A percentile compares a stretch with the other conserved stretches of the same genome.
Conservation (phyloP, 352 stramenopile species). For the Phytophthora brassicae region DNA sequence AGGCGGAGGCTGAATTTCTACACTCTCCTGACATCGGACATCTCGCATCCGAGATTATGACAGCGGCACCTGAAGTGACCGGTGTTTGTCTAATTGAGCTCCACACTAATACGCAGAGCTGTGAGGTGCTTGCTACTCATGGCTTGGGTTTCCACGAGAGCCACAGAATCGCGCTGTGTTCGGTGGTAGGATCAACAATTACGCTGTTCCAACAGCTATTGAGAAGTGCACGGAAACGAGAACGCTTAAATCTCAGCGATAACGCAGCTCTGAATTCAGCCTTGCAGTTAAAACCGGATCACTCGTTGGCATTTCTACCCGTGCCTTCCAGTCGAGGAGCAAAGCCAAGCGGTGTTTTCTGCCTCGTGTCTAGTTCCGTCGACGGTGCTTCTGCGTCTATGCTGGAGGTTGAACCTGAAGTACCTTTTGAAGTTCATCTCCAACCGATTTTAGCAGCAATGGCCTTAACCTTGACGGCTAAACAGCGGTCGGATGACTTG, state of each 20-base stretch:
- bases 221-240: constrained; percentile 34
- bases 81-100: constrained; percentile 55
- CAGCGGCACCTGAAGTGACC: constrained; percentile 26
- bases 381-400: constrained; percentile 20
- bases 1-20: constrained; percentile 33
- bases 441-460: constrained; percentile 57
- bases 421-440: constrained; percentile 29
- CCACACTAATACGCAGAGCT: constrained; percentile 42
- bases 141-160: constrained; percentile 17
- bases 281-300: constrained; percentile 19
- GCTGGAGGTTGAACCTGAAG: constrained; percentile 15
- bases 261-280: constrained; percentile 31
- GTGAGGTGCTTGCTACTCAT: constrained; percentile 28
- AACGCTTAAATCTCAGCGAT: constrained; percentile 43
- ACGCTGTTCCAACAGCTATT: constrained; percentile 42
- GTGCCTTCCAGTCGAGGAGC: constrained; percentile 40
- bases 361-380: constrained; percentile 28
- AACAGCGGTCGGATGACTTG: constrained; percentile 65
- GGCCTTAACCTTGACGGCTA: constrained; percentile 44
- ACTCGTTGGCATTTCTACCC: constrained; percentile 52
- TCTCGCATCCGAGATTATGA: constrained; percentile 31
- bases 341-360: constrained; percentile 47
- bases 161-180: constrained; percentile 11
- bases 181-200: constrained; percentile 14
- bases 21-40: constrained; percentile 39